Percentiles rank a stretch among this genome's conserved stretches.
These are phyloP conservation scores for Lecanicillium sp. DNA, from an alignment of 2,329 filamentous ascomycete genomes.

Conservation along the genomic window DNA sequence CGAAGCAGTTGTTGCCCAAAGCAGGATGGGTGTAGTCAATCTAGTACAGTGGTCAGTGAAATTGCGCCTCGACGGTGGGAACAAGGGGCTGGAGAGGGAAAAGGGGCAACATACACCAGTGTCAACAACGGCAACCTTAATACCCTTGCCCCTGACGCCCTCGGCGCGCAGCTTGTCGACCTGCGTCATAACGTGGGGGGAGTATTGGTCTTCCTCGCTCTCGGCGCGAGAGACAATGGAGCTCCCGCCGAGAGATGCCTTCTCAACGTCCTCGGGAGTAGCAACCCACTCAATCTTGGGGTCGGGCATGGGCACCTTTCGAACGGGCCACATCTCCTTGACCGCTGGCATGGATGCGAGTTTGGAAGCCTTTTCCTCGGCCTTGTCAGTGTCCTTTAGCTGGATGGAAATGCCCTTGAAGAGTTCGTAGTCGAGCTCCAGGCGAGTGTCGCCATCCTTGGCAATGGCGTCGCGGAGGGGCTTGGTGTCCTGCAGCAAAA, in stretches of 20 bases:
- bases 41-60: slow-evolving; percentile 16
- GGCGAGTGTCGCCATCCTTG: slow-evolving; percentile 33
- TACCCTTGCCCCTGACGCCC: slow-evolving; percentile 39
- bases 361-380: slow-evolving; percentile 31
- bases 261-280: slow-evolving; percentile 12
- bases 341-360: slow-evolving; percentile 34
- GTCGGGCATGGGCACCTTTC: slow-evolving; percentile 32
- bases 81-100: no score
- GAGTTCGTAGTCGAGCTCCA: slow-evolving; percentile 40
- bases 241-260: no score
- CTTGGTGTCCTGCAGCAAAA: slow-evolving; percentile 20
- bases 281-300: slow-evolving; percentile 37
- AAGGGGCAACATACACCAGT: slow-evolving; percentile 42
- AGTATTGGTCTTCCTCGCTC: slow-evolving; percentile 28
- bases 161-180: slow-evolving; percentile 42
- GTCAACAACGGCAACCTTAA: slow-evolving; percentile 46
- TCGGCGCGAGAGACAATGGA: slow-evolving; percentile 8
- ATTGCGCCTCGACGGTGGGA: not conserved
- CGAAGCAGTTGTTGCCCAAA: slow-evolving; percentile 53
- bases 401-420: slow-evolving; percentile 48
- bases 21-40: slow-evolving; percentile 56
- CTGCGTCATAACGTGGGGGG: slow-evolving; percentile 48
- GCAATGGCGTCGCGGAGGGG: slow-evolving; percentile 28
- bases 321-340: slow-evolving; percentile 41
- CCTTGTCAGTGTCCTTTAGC: slow-evolving; percentile 31